Evolutionary conservation across 768 basidiomycete species (phyloP).

Genomic region (Lactarius sp.): DNA sequence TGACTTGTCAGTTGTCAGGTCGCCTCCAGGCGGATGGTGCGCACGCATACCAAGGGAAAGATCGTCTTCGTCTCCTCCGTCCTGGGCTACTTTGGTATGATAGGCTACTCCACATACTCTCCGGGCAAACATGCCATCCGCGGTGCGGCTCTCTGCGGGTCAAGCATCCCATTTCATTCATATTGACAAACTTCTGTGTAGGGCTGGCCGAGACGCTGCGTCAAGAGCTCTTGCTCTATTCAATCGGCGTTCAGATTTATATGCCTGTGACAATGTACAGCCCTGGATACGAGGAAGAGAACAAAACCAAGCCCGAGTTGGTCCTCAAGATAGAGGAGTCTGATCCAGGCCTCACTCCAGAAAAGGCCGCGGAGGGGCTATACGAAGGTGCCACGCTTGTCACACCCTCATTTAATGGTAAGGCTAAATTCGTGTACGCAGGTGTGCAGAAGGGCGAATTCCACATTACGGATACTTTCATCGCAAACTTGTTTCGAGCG

Average conservation of each 20-base stretch:
- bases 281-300: conserved; percentile 72
- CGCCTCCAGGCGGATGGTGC: conserved; percentile 60
- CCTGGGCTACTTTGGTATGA: conserved; percentile 66
- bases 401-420: background rate
- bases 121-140: conserved; percentile 83
- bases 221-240: conserved; percentile 73
- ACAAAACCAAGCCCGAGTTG: conserved; percentile 70
- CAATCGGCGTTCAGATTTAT: conserved; percentile 72
- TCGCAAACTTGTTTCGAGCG: conserved; percentile 61
- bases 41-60: conserved; percentile 54
- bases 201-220: conserved; percentile 81
- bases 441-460: conserved; percentile 66
- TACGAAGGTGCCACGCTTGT: conserved; percentile 45
- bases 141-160: conserved; percentile 41
- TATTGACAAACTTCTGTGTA: conserved; percentile 29
- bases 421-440: conserved; percentile 26
- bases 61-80: conserved; percentile 74
- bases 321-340: conserved; percentile 70
- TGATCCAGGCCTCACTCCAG: conserved; percentile 60
- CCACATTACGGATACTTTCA: conserved; percentile 72
- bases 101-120: conserved; percentile 76
- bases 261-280: conserved; percentile 79
- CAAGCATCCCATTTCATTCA: background rate
- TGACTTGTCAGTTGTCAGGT: conserved; percentile 40
- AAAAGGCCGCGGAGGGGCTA: conserved; percentile 54